These are phyloP conservation scores for Penicillium steckii DNA, from an alignment of 495 filamentous ascomycete genomes.

Conservation along the genomic window DNA sequence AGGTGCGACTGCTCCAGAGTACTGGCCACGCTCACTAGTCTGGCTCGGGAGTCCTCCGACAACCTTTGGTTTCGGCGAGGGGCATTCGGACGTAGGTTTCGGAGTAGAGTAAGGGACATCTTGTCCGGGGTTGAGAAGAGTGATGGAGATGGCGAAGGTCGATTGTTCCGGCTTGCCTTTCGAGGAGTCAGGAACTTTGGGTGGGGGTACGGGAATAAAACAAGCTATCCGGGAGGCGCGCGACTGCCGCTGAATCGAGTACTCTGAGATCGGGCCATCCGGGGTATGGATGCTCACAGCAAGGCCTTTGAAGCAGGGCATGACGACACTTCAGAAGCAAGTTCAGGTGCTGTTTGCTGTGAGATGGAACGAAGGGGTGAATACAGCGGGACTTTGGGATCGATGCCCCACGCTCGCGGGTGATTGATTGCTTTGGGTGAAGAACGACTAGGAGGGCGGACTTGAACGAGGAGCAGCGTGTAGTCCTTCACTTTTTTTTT, in stretches of 20 bases:
- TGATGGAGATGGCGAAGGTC: conserved; percentile 95
- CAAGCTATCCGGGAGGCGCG: conserved; percentile 88
- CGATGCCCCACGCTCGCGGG: conserved; percentile 7
- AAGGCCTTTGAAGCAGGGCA: conserved; percentile 98
- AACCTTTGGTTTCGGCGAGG: conserved; percentile 72
- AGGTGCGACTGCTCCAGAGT: conserved; percentile 61
- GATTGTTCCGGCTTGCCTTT: conserved; percentile 80
- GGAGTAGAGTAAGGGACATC: conserved; percentile 87
- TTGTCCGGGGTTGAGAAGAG: conserved; percentile 83
- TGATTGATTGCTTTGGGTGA: conserved; percentile 1
- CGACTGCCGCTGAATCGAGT: conserved; percentile 92
- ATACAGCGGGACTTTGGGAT: conserved; percentile 6
- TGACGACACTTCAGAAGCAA: conserved; percentile 32
- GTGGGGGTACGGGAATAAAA: conserved; percentile 92
- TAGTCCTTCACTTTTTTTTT: conserved; percentile 15
- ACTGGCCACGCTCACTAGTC: conserved; percentile 52
- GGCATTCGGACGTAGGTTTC: conserved; percentile 67
- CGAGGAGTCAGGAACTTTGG: conserved; percentile 66
- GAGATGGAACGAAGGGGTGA: neutral
- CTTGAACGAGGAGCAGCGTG: conserved; percentile 3
- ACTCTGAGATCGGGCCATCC: conserved; percentile 82
- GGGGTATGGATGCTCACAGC: conserved; percentile 95
- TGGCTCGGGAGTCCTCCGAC: conserved; percentile 69
- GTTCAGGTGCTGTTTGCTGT: conserved; percentile 3
- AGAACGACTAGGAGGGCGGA: conserved; percentile 5